These are phyloP conservation scores for Tilletia setariae DNA, from an alignment of 1,284 basidiomycete species.

Conservation along the genomic window DNA sequence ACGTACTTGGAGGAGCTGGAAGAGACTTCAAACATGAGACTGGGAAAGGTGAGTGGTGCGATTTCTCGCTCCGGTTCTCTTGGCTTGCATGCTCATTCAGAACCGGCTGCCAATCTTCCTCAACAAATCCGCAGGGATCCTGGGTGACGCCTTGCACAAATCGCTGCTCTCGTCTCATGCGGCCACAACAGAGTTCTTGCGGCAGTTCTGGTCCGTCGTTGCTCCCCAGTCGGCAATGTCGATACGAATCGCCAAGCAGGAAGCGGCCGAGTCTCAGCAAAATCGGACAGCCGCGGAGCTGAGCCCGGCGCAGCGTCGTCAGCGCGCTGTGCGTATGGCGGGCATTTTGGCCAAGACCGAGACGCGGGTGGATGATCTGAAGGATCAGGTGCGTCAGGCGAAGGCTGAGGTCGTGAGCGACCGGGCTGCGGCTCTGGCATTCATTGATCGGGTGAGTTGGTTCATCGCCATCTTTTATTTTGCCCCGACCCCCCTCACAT, in stretches of 20 bases:
- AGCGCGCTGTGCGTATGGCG: constrained; percentile 10
- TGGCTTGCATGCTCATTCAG: constrained; percentile 20
- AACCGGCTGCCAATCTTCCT: constrained; percentile 6
- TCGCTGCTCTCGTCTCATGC: constrained; percentile 85
- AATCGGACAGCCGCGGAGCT: not conserved
- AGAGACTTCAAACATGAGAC: constrained; percentile 12
- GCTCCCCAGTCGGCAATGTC: constrained; percentile 64
- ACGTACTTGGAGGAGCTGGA: constrained; percentile 2
- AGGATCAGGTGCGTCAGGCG: not conserved
- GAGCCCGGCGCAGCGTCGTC: constrained; percentile 1
- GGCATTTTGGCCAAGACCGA: constrained; percentile 4
- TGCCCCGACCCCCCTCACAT: not conserved
- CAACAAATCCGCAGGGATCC: constrained; percentile 62
- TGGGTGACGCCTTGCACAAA: constrained; percentile 73
- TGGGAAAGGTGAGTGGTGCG: constrained; percentile 21
- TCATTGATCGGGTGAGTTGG: constrained; percentile 8
- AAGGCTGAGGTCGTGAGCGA: not conserved
- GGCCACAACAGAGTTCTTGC: constrained; percentile 87
- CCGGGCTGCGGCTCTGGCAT: not conserved
- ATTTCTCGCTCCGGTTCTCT: constrained; percentile 20
- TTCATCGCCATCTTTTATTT: not conserved
- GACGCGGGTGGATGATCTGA: not conserved
- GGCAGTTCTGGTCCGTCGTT: constrained; percentile 89
- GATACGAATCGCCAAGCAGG: not conserved
- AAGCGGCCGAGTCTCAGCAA: not conserved